These are phyloP conservation scores for Diophrys sp. DNA, from an alignment of 73 alveolate genomes.

Conservation along the genomic window DNA sequence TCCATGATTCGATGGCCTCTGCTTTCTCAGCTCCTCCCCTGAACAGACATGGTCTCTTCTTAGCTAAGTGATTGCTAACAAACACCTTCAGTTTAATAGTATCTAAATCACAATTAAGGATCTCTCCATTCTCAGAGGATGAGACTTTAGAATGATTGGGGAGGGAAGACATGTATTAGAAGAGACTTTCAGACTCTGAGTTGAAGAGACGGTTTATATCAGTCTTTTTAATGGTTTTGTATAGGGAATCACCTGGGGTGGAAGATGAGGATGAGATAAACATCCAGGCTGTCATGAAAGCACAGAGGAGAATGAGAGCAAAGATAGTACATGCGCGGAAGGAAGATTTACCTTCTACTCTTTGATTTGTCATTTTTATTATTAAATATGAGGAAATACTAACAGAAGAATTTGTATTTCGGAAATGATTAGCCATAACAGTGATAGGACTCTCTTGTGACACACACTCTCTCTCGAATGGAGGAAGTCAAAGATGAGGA, in stretches of 20 bases:
- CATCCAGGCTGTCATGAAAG: not conserved
- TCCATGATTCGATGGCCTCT: not conserved
- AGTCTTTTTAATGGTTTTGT: not conserved
- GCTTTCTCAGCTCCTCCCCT: not conserved
- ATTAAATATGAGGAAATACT: too few species aligned
- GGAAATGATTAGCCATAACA: too few species aligned
- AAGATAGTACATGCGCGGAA: not conserved
- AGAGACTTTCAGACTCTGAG: not conserved
- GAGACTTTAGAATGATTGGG: not conserved
- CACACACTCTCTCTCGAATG: too few species aligned
- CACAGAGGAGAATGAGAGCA: not conserved
- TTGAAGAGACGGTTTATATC: constrained; percentile 2
- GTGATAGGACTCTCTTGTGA: too few species aligned
- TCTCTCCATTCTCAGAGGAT: not conserved
- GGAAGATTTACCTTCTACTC: not conserved
- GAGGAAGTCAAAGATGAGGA: constrained; percentile 67
- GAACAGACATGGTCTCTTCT: not conserved
- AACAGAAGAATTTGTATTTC: too few species aligned
- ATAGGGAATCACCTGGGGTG: not conserved
- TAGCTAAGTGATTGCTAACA: not conserved
- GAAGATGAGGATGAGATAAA: not conserved
- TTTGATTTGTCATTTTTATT: too few species aligned
- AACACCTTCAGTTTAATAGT: not conserved
- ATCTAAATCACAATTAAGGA: not conserved
- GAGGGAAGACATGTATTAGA: not conserved